Evolutionary conservation across 75 land plant species (phyloP).

Genomic region (Pinus tabuliformis): DNA sequence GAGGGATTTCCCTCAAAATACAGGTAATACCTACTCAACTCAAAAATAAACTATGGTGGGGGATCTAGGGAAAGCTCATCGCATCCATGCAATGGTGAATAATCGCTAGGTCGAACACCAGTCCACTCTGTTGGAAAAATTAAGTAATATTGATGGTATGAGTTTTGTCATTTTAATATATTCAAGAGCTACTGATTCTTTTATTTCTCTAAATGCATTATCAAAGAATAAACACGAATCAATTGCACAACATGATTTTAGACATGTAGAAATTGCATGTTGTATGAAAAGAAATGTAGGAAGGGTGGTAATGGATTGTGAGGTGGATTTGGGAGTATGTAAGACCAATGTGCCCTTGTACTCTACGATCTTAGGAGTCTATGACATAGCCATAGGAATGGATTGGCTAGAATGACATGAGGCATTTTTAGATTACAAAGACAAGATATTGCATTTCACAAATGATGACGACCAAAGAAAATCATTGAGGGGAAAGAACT

Average conservation of each 20-base stretch:
- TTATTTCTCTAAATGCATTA: neutral
- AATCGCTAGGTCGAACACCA: neutral
- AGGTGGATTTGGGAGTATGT: neutral
- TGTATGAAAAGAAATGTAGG: no score
- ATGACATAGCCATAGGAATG: neutral
- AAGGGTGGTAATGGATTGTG: neutral
- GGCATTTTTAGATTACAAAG: neutral
- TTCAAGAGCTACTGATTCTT: neutral
- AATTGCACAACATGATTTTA: no score
- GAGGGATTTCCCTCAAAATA: no score
- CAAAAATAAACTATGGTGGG: neutral
- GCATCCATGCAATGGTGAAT: neutral
- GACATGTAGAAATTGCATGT: no score
- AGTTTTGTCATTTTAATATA: neutral
- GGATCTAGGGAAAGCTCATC: neutral
- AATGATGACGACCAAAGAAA: neutral
- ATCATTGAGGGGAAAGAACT: neutral
- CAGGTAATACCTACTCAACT: no score
- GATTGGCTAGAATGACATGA: neutral
- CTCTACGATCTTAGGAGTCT: neutral
- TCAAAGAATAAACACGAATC: no score
- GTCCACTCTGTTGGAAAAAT: neutral
- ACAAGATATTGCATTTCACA: neutral
- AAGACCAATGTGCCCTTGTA: no score
- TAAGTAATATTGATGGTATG: no score